These are phyloP conservation scores for Podospora comata DNA, from an alignment of 495 filamentous ascomycete genomes.

Conservation along the genomic window DNA sequence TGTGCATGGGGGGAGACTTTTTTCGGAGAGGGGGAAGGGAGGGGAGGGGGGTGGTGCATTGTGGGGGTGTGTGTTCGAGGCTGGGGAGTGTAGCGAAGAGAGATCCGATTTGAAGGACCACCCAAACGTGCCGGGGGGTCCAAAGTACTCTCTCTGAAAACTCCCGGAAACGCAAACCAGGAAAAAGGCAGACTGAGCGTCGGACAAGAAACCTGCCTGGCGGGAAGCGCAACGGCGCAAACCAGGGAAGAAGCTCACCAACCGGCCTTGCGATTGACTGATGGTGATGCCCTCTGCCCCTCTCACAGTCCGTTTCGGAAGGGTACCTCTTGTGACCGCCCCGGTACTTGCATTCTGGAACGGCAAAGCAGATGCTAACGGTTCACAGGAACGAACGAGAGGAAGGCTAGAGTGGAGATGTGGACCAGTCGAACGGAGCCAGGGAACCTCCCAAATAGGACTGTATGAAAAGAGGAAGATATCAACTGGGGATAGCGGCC, in stretches of 20 bases:
- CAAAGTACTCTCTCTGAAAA: conserved; percentile 24
- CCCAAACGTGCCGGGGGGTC: conserved; percentile 16
- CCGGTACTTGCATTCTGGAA: conserved; percentile 21
- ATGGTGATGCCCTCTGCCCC: neutral
- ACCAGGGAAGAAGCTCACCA: neutral
- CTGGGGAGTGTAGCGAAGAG: conserved; percentile 22
- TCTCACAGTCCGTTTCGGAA: conserved; percentile 12
- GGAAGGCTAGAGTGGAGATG: conserved; percentile 2
- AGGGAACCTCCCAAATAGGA: conserved; percentile 4
- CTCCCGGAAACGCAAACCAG: conserved; percentile 16
- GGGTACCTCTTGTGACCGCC: conserved; percentile 21
- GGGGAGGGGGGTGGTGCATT: conserved; percentile 15
- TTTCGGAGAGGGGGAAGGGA: conserved; percentile 22
- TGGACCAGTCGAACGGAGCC: neutral
- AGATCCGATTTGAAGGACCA: conserved; percentile 26
- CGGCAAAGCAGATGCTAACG: conserved; percentile 14
- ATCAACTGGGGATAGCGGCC: conserved; percentile 1
- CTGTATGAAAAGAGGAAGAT: neutral
- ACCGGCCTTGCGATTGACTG: neutral
- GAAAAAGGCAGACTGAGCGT: conserved; percentile 15
- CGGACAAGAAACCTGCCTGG: conserved; percentile 13
- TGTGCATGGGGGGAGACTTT: conserved; percentile 26
- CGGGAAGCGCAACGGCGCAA: neutral
- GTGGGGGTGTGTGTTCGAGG: conserved; percentile 21
- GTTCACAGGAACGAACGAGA: conserved; percentile 13